These are phyloP conservation scores for Hypholoma fasciculare DNA, from an alignment of 768 basidiomycete genomes.

Conservation along the genomic window DNA sequence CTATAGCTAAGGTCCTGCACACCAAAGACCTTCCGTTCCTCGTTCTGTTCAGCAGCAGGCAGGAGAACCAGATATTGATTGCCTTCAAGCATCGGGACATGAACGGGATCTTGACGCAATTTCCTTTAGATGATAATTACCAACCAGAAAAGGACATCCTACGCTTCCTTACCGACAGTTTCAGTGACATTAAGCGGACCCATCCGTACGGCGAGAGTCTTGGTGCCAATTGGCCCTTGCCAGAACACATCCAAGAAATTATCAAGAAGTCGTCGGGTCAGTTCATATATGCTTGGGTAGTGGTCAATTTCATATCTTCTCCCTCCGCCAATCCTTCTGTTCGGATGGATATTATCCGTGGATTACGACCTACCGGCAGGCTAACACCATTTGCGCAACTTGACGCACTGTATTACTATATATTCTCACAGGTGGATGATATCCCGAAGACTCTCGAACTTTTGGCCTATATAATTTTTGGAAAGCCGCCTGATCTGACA, in stretches of 20 bases:
- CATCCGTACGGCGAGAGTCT: conserved; percentile 1
- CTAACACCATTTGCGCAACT: too few species aligned
- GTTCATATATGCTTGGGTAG: conserved; percentile 6
- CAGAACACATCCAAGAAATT: not conserved
- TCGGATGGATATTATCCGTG: not conserved
- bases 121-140: not conserved
- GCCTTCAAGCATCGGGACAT: not conserved
- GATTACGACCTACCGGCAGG: too few species aligned
- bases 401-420: too few species aligned
- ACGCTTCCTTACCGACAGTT: too few species aligned
- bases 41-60: conserved; percentile 12
- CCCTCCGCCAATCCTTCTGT: not conserved
- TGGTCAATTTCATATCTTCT: not conserved
- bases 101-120: not conserved
- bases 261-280: too few species aligned
- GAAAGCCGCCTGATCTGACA: not conserved
- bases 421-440: too few species aligned
- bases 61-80: conserved; percentile 2
- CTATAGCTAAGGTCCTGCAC: not conserved
- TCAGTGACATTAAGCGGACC: not conserved
- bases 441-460: not conserved
- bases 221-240: not conserved
- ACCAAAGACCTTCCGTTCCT: not conserved
- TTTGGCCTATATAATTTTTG: not conserved
- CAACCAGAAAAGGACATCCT: conserved; percentile 3